Base-by-base conservation (phyloP, 2,329 filamentous ascomycete genomes). In the Aspergillus bombycis region DNA sequence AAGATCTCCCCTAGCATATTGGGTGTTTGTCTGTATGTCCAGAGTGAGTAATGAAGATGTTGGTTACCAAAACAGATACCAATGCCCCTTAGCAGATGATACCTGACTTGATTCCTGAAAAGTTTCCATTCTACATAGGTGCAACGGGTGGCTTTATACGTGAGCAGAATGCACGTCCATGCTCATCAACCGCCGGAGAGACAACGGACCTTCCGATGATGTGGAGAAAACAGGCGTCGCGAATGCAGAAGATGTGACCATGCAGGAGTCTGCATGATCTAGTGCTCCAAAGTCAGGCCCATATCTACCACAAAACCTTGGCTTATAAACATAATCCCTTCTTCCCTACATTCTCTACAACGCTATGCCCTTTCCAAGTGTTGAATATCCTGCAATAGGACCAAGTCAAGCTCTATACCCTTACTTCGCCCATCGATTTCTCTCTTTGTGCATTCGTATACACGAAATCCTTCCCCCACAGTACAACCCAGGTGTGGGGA, bases 271-370 rank as follows among this genome's bases (percentile, higher is more conserved):
- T 19, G 23, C 26, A 50, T 19, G 16, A 1, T 50, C 46, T 30
- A 50, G 46, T 30, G 26, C 46, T 30, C 6, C 26, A 50, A 19
- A 9, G 46, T 16, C 26, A 4, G 6, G 2, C 5, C 6, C 3
- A 50, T 32, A n/a, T 5, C 12, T 19, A 23, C 43, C 4, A 19
- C 23, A 10, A 16, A 12, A 16, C 14, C 12, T 10, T 19, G 14
- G 4, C 14, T 1, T 10, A 26, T 28, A 8, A 5, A 28, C 46
- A 2, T 16, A 5, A 16, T 19, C 7, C 0, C 14, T 28, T 4
- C 5, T 4, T 26, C 7, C 3, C 6, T 3, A 2, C 2, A 19
- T 30, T 9, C 11, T 30, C 1, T 30, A 30, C 1, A 2, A 4
- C 3, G n/a, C 26, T 11, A 30, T 0, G 9, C 1, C 10, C 3